Evolutionary conservation across 306 rosid genomes (phyloP).

Genomic region (Vachellia pachyceras): DNA sequence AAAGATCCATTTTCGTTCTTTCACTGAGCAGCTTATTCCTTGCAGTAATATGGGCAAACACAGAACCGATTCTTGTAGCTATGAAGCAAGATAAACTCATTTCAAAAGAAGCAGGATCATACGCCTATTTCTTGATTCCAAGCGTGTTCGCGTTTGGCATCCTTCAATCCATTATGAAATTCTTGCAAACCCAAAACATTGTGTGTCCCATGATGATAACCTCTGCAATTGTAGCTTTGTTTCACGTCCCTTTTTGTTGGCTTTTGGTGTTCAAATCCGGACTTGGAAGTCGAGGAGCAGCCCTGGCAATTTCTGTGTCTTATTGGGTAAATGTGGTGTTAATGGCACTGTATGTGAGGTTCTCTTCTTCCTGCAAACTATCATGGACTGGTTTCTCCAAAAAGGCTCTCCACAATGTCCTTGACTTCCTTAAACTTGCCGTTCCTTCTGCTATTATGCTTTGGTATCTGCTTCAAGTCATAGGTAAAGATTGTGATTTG

Average conservation of each 20-base stretch:
- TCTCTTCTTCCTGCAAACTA: conserved; percentile 55
- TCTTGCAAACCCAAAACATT: conserved; percentile 63
- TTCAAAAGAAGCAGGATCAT: conserved; percentile 55
- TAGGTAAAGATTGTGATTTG: background rate
- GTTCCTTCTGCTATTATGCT: conserved; percentile 74
- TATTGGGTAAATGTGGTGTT: conserved; percentile 61
- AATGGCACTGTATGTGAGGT: conserved; percentile 58
- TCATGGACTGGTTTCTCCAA: conserved; percentile 63
- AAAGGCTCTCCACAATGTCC: conserved; percentile 51
- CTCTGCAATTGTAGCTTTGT: conserved; percentile 44
- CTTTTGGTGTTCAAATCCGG: conserved; percentile 50
- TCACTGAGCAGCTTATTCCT: conserved; percentile 46
- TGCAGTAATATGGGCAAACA: conserved; percentile 58
- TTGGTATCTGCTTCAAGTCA: conserved; percentile 48
- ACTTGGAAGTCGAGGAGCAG: conserved; percentile 61
- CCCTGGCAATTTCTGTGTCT: conserved; percentile 57
- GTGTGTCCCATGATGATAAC: conserved; percentile 61
- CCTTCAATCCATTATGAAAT: conserved; percentile 56
- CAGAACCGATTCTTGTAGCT: conserved; percentile 44
- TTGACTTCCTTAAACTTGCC: conserved; percentile 52
- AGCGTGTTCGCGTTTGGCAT: conserved; percentile 55
- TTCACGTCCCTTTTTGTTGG: conserved; percentile 59
- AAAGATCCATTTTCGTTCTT: conserved; percentile 56
- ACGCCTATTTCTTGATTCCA: conserved; percentile 58
- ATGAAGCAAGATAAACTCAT: conserved; percentile 55